phyloP scores from a whole-genome alignment of 768 basidiomycete genomes.

The Calocybe gangraenosa region DNA sequence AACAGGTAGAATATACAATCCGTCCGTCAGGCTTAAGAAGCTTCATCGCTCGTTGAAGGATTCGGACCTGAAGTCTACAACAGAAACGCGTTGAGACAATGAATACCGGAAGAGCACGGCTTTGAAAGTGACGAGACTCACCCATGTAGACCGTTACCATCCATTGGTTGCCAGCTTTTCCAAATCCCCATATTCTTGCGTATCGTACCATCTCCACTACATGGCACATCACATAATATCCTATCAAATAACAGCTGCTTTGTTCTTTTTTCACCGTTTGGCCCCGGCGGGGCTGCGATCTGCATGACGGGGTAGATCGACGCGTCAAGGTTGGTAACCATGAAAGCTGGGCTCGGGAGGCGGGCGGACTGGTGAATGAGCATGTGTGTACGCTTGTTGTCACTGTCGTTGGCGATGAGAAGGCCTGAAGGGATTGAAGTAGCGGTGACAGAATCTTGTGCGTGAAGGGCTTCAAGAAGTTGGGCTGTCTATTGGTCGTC shows the following conservation, averaged over 20 bases:
- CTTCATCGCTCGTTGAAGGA: constrained; percentile 89
- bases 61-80: constrained; percentile 82
- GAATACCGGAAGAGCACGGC: no score
- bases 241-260: constrained; percentile 79
- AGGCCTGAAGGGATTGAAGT: constrained; percentile 78
- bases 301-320: constrained; percentile 75
- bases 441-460: constrained; percentile 60
- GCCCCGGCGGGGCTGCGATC: constrained; percentile 33
- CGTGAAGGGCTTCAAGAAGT: constrained; percentile 91
- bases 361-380: constrained; percentile 97
- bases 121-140: constrained; percentile 26
- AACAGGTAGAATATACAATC: constrained; percentile 97
- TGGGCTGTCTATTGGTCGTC: constrained; percentile 73
- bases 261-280: constrained; percentile 29
- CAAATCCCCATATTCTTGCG: constrained; percentile 95
- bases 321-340: constrained; percentile 97
- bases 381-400: constrained; percentile 90
- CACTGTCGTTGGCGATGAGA: constrained; percentile 92
- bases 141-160: constrained; percentile 90
- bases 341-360: constrained; percentile 84
- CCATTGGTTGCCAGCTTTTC: constrained; percentile 85
- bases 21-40: constrained; percentile 80
- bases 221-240: constrained; percentile 95
- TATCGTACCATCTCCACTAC: constrained; percentile 94
- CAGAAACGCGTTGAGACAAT: neutral